Evolutionary conservation across 768 basidiomycete species (phyloP).

Genomic region (Chalciporus sphaerocephalus): DNA sequence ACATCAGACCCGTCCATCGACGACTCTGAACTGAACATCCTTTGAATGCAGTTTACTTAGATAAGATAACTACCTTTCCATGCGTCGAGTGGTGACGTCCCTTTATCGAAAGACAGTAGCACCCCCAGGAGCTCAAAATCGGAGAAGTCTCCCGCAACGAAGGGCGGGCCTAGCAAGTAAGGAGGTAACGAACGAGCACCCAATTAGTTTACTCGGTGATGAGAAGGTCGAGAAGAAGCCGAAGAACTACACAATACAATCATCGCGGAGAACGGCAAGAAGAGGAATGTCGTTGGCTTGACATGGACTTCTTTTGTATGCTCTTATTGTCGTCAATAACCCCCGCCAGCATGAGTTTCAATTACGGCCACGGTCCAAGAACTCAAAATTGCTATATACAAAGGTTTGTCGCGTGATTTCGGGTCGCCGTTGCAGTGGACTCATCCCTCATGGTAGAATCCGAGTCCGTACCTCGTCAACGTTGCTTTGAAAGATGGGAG

Average conservation of each 20-base stretch:
- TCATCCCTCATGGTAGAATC: conserved; percentile 44
- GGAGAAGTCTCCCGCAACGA: conserved; percentile 40
- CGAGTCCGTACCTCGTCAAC: conserved; percentile 64
- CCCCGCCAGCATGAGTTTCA: conserved; percentile 57
- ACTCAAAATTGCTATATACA: conserved; percentile 54
- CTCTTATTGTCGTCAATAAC: not conserved
- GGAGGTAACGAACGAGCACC: conserved; percentile 48
- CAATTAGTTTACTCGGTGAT: conserved; percentile 42
- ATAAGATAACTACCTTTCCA: conserved; percentile 93
- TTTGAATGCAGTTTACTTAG: conserved; percentile 85
- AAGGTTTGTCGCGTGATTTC: conserved; percentile 35
- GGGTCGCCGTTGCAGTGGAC: not conserved
- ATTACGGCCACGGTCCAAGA: conserved; percentile 53
- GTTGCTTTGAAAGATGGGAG: conserved; percentile 75
- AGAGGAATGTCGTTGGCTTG: conserved; percentile 65
- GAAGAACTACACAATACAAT: conserved; percentile 53
- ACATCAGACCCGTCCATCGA: conserved; percentile 96
- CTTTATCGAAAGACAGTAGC: conserved; percentile 71
- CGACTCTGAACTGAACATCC: conserved; percentile 87
- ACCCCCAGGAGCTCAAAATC: conserved; percentile 72
- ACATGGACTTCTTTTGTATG: conserved; percentile 32
- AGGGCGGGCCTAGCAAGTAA: conserved; percentile 25
- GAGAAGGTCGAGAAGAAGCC: conserved; percentile 46
- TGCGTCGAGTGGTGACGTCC: conserved; percentile 84
- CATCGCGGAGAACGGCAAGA: conserved; percentile 57